phyloP scores from a whole-genome alignment of 441 rosid genomes.

The Melianthus villosus region DNA sequence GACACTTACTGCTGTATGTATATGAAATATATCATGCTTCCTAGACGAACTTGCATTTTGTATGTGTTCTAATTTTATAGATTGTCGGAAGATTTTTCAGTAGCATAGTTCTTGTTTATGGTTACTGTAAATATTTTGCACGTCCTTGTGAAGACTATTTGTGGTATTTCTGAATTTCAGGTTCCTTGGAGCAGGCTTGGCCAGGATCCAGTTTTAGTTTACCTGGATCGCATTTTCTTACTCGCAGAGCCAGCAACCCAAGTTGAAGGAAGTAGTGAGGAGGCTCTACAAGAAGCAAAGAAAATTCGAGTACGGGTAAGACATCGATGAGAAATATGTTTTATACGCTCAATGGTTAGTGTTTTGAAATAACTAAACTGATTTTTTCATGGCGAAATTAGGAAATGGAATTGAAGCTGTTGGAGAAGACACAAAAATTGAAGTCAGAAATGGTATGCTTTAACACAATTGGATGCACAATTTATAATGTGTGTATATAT shows the following conservation, averaged over 20 bases:
- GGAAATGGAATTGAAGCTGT: constrained; percentile 86
- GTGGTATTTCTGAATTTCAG: constrained; percentile 24
- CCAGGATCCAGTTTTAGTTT: constrained; percentile 89
- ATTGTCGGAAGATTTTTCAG: neutral
- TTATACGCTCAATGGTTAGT: too few relatives aligned
- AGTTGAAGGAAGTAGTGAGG: constrained; percentile 71
- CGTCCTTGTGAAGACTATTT: neutral
- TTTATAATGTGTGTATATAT: too few relatives aligned
- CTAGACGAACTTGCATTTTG: too few relatives aligned
- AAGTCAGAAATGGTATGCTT: constrained; percentile 73
- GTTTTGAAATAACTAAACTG: too few relatives aligned
- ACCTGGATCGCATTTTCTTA: constrained; percentile 72
- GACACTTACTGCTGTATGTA: too few relatives aligned
- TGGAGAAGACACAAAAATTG: constrained; percentile 54
- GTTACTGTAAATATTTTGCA: neutral
- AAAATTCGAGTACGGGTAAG: constrained; percentile 73
- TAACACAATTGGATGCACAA: neutral
- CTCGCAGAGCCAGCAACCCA: constrained; percentile 82
- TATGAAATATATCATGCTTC: too few relatives aligned
- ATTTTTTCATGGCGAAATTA: constrained; percentile 21
- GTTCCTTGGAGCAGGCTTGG: constrained; percentile 99
- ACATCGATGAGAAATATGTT: constrained; percentile 15
- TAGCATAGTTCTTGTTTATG: neutral
- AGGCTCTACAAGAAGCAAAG: constrained; percentile 85
- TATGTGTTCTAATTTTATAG: too few relatives aligned